These are phyloP conservation scores for Tephrocybe sp. DNA, from an alignment of 768 basidiomycete species.

Conservation along the genomic window DNA sequence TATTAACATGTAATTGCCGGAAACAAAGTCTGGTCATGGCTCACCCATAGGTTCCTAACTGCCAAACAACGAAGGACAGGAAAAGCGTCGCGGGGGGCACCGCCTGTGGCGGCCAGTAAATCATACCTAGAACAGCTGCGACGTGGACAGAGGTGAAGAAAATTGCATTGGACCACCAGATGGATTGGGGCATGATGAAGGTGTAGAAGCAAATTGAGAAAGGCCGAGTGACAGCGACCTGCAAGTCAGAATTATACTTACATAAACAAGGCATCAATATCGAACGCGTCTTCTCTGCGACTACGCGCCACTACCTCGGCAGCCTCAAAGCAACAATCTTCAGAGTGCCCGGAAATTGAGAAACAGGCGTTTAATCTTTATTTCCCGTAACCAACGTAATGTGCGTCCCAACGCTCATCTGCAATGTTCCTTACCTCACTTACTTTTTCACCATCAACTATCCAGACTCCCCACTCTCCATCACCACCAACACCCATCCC, in stretches of 20 bases:
- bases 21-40: constrained; percentile 17
- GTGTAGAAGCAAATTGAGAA: constrained; percentile 1
- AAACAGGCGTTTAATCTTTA: not conserved
- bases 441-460: constrained; percentile 53
- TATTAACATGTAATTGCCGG: not conserved
- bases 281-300: too few species aligned
- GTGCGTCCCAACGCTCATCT: constrained; percentile 34
- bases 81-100: constrained; percentile 46
- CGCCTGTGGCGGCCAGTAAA: constrained; percentile 45
- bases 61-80: constrained; percentile 63
- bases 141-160: constrained; percentile 62
- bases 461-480: constrained; percentile 71
- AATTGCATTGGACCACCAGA: constrained; percentile 65
- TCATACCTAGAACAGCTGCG: constrained; percentile 52
- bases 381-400: constrained; percentile 9
- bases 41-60: constrained; percentile 70
- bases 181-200: constrained; percentile 22
- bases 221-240: not conserved
- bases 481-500: constrained; percentile 62
- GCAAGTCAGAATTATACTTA: not conserved
- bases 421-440: constrained; percentile 49
- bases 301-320: too few species aligned
- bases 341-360: too few species aligned
- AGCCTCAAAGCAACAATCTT: too few species aligned
- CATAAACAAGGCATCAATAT: not conserved